Conservation (phyloP, 2,329 filamentous ascomycete species). For the Cyphellophora attinorum region DNA sequence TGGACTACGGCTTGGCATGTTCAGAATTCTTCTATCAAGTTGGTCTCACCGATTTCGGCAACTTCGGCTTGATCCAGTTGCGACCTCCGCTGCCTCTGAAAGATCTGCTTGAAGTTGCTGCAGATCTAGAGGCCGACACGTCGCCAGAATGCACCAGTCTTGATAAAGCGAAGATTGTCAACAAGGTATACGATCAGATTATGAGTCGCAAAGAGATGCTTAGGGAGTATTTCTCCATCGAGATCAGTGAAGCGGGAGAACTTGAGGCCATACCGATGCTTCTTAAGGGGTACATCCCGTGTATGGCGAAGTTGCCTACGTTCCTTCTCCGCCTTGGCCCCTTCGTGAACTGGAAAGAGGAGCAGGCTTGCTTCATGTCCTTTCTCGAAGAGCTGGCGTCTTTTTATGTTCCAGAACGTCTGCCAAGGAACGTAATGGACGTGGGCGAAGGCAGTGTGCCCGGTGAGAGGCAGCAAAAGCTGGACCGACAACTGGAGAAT, state of each 20-base stretch:
- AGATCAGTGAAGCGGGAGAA: constrained; percentile 68
- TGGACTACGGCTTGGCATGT: constrained; percentile 82
- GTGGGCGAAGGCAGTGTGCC: constrained; percentile 18
- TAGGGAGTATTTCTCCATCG: constrained; percentile 80
- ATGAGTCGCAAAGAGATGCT: constrained; percentile 76
- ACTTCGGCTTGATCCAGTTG: constrained; percentile 79
- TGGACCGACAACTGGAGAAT: constrained; percentile 72
- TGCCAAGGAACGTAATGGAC: constrained; percentile 9
- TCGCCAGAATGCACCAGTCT: constrained; percentile 25
- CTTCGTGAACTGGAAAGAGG: constrained; percentile 74
- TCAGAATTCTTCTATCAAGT: constrained; percentile 94
- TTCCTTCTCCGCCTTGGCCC: constrained; percentile 86
- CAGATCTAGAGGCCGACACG: constrained; percentile 56
- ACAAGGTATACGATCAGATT: constrained; percentile 57
- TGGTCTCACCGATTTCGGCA: constrained; percentile 88
- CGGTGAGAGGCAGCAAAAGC: constrained; percentile 52
- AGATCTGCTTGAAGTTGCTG: constrained; percentile 64
- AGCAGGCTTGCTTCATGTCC: constrained; percentile 74
- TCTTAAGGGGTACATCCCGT: constrained; percentile 79
- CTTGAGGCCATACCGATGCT: constrained; percentile 73
- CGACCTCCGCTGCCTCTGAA: constrained; percentile 62
- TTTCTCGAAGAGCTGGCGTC: constrained; percentile 79
- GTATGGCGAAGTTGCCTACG: constrained; percentile 73
- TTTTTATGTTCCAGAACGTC: constrained; percentile 81
- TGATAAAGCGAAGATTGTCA: constrained; percentile 48